Conservation (phyloP, 2,329 filamentous ascomycete genomes). For the Fusarium cyanostomum region DNA sequence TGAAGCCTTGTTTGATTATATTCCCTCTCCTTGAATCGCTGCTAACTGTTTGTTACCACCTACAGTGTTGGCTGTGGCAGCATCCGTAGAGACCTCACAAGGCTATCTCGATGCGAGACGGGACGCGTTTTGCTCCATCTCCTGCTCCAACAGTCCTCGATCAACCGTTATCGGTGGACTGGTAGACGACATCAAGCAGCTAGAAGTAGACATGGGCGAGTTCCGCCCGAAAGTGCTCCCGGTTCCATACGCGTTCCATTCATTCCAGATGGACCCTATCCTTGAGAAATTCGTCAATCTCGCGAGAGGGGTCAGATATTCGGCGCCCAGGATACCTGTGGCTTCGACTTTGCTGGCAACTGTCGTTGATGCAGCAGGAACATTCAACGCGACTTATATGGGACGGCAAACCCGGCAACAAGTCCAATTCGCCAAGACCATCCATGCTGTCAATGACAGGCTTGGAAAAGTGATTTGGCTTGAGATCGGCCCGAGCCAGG, state of each 20-base stretch:
- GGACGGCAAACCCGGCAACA: background rate
- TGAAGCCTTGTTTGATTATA: too few relatives aligned
- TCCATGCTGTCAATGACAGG: background rate
- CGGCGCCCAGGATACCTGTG: background rate
- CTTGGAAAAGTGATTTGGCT: too few relatives aligned
- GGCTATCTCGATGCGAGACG: too few relatives aligned
- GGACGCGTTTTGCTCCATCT: too few relatives aligned
- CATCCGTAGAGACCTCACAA: too few relatives aligned
- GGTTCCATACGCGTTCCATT: slow-evolving; percentile 50
- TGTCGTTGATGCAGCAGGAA: background rate
- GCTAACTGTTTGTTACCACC: too few relatives aligned
- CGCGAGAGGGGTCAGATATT: slow-evolving; percentile 1
- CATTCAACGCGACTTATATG: background rate
- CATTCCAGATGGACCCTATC: slow-evolving; percentile 51
- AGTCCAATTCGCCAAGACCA: background rate
- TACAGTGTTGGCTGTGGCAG: slow-evolving; percentile 47
- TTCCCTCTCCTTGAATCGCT: too few relatives aligned
- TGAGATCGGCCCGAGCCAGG: too few relatives aligned
- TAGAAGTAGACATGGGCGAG: slow-evolving; percentile 12
- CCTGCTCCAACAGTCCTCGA: slow-evolving; percentile 71
- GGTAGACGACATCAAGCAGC: slow-evolving; percentile 3
- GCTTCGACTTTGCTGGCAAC: background rate
- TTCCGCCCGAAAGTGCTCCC: slow-evolving; percentile 35
- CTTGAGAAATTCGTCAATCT: slow-evolving; percentile 55
- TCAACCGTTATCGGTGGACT: slow-evolving; percentile 60